phyloP scores from a whole-genome alignment of 176 grass and related monocot genomes.

The Triticum aestivum region IWGSC_CS_RefSeq_v2.1 NC_057800.1:139788365-139788864 shows the following conservation, averaged over 20 bases:
- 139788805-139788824: background rate
- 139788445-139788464: background rate
- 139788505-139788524: background rate
- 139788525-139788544: background rate
- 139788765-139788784: no score
- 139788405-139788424: background rate
- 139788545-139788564: background rate
- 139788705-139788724: background rate
- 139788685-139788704: background rate
- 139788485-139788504: background rate
- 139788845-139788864: background rate
- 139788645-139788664: background rate
- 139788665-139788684: background rate
- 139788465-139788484: background rate
- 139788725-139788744: background rate
- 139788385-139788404: background rate
- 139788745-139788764: conserved; percentile 1
- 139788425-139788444: background rate
- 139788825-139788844: background rate
- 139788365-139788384: background rate
- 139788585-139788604: background rate
- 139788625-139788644: background rate
- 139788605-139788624: background rate
- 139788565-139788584: background rate
- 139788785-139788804: no score